Conservation (phyloP, 345 rosid genomes). For the Brassica juncea region DNA sequence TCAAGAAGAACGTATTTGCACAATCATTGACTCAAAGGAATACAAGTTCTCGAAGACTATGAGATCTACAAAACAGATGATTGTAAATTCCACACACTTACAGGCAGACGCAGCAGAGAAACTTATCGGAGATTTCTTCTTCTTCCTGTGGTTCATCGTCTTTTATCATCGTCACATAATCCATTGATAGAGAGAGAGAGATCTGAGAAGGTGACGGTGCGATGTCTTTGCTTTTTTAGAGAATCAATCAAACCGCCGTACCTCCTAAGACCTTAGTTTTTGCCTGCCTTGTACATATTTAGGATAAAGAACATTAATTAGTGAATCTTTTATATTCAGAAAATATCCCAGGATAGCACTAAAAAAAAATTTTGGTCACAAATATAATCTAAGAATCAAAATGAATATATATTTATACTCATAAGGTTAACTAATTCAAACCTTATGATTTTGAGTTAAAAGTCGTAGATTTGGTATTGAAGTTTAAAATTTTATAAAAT, state of each 20-base stretch:
- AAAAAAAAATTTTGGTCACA: too few species aligned
- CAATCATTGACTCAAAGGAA: background rate
- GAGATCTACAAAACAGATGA: background rate
- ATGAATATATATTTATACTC: too few species aligned
- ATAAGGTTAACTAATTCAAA: too few species aligned
- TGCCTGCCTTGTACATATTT: too few species aligned
- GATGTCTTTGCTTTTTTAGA: background rate
- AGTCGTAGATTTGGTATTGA: too few species aligned
- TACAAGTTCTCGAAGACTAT: background rate
- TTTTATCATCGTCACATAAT: background rate
- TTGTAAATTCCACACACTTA: constrained; percentile 30
- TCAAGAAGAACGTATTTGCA: background rate
- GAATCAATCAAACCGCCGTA: background rate
- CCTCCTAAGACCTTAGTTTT: background rate
- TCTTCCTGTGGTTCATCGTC: constrained; percentile 31
- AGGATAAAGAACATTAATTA: too few species aligned
- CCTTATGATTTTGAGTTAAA: too few species aligned
- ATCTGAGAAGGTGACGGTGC: background rate
- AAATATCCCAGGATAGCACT: too few species aligned
- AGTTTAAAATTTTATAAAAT: too few species aligned
- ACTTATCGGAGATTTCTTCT: constrained; percentile 46
- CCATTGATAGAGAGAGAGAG: constrained; percentile 7
- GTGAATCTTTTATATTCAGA: too few species aligned
- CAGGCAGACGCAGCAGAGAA: constrained; percentile 72
- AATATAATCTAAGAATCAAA: too few species aligned